Percentiles rank a stretch among this genome's conserved stretches.
Evolutionary conservation across 2,329 filamentous ascomycete species (phyloP).

Genomic region (Balansia obtecta): DNA sequence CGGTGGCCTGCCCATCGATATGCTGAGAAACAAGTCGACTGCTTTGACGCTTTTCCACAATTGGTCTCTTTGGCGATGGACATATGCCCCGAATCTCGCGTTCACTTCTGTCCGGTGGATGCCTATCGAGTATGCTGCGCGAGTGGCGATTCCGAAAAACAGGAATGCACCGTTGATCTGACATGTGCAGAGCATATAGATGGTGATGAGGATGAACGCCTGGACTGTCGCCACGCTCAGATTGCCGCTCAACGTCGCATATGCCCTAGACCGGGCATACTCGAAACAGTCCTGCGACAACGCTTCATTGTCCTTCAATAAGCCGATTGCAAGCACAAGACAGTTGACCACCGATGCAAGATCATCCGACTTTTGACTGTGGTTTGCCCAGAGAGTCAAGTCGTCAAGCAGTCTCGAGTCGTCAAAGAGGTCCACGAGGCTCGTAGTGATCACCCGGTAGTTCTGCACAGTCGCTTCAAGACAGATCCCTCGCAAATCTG

Average conservation of each 20-base stretch:
- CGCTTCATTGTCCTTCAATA: slow-evolving; percentile 28
- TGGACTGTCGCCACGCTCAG: slow-evolving; percentile 37
- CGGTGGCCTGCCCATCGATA: slow-evolving; percentile 41
- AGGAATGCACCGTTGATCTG: slow-evolving; percentile 43
- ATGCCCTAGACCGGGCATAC: slow-evolving; percentile 33
- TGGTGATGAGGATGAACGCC: slow-evolving; percentile 35
- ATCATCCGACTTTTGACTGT: slow-evolving; percentile 21
- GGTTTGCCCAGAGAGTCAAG: slow-evolving; percentile 29
- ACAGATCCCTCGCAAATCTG: slow-evolving; percentile 15
- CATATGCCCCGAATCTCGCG: slow-evolving; percentile 32
- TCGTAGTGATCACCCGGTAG: slow-evolving; percentile 29
- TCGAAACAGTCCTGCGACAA: slow-evolving; percentile 35
- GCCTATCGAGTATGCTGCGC: slow-evolving; percentile 40
- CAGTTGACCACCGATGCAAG: slow-evolving; percentile 31
- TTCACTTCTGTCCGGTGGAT: slow-evolving; percentile 43
- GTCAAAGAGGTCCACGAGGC: slow-evolving; percentile 37
- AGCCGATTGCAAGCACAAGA: slow-evolving; percentile 38
- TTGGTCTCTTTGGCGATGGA: slow-evolving; percentile 32
- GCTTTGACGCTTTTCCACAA: slow-evolving; percentile 42
- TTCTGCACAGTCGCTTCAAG: slow-evolving; percentile 19
- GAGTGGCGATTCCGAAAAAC: slow-evolving; percentile 39
- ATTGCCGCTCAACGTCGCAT: slow-evolving; percentile 31
- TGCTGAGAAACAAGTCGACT: slow-evolving; percentile 39
- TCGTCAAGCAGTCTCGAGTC: slow-evolving; percentile 25
- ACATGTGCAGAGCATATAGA: slow-evolving; percentile 42